These are phyloP conservation scores for Ophidiomyces ophidiicola DNA, from an alignment of 2,329 filamentous ascomycete genomes.

Conservation along the genomic window DNA sequence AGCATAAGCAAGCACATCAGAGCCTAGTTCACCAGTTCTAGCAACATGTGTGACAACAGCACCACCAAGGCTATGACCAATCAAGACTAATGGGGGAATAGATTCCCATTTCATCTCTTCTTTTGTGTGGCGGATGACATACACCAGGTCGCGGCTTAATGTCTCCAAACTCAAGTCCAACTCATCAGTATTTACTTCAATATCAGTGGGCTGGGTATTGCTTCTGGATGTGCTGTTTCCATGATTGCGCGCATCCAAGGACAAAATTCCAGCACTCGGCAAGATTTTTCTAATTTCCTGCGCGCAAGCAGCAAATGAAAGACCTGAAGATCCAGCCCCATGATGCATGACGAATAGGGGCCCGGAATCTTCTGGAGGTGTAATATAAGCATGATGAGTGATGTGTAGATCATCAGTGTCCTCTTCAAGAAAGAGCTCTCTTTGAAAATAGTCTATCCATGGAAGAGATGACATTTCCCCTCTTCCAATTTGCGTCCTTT, in stretches of 20 bases:
- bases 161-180: slow-evolving; percentile 61
- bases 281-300: slow-evolving; percentile 64
- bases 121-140: slow-evolving; percentile 56
- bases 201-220: slow-evolving; percentile 24
- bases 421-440: slow-evolving; percentile 60
- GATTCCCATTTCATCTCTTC: slow-evolving; percentile 57
- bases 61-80: slow-evolving; percentile 87
- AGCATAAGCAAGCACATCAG: slow-evolving; percentile 65
- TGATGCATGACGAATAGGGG: slow-evolving; percentile 91
- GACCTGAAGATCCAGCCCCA: slow-evolving; percentile 81
- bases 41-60: slow-evolving; percentile 81
- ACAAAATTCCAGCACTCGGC: slow-evolving; percentile 70
- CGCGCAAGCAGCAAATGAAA: slow-evolving; percentile 77
- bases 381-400: slow-evolving; percentile 76
- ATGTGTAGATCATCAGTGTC: slow-evolving; percentile 35
- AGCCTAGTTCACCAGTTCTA: slow-evolving; percentile 51
- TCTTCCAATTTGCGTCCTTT: slow-evolving; percentile 9
- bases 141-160: slow-evolving; percentile 59
- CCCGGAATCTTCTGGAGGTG: slow-evolving; percentile 57
- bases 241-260: slow-evolving; percentile 76
- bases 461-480: slow-evolving; percentile 46
- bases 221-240: slow-evolving; percentile 47
- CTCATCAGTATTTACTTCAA: slow-evolving; percentile 18
- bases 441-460: slow-evolving; percentile 85
- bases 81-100: slow-evolving; percentile 63